Evolutionary conservation across 306 rosid genomes (phyloP).

Genomic region (Cucumis melo): DNA sequence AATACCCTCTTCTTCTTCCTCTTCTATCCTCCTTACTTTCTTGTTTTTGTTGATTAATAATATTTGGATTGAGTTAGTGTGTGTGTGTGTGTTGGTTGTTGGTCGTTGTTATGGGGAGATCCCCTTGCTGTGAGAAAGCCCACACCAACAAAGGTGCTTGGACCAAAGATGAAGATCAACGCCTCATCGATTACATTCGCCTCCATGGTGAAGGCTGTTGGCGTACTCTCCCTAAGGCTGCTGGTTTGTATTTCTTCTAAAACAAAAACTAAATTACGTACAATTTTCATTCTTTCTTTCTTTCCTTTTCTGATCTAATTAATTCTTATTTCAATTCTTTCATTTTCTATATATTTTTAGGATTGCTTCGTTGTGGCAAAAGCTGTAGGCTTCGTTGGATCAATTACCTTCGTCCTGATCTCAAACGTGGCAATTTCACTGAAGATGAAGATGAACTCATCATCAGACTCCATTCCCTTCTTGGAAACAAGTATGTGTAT

Average conservation of each 20-base stretch:
- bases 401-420: slow-evolving; percentile 65
- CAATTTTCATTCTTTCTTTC: too few species aligned
- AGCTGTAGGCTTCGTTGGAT: slow-evolving; percentile 66
- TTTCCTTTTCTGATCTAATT: background rate
- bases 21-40: background rate
- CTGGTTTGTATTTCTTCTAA: slow-evolving; percentile 17
- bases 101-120: slow-evolving; percentile 25
- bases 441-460: slow-evolving; percentile 54
- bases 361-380: slow-evolving; percentile 63
- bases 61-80: too few species aligned
- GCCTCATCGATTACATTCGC: slow-evolving; percentile 53
- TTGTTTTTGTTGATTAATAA: too few species aligned
- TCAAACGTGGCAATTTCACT: slow-evolving; percentile 64
- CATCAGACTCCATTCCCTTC: slow-evolving; percentile 50
- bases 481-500: slow-evolving; percentile 42
- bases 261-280: too few species aligned
- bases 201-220: slow-evolving; percentile 68
- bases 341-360: background rate
- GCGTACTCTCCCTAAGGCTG: slow-evolving; percentile 67
- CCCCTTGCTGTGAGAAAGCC: slow-evolving; percentile 67
- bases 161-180: slow-evolving; percentile 72
- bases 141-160: slow-evolving; percentile 72
- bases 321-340: background rate
- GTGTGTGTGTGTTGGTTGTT: too few species aligned
- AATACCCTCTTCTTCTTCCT: background rate